These are phyloP conservation scores for Pleurotus citrinopileatus DNA, from an alignment of 768 basidiomycete genomes.

Conservation along the genomic window DNA sequence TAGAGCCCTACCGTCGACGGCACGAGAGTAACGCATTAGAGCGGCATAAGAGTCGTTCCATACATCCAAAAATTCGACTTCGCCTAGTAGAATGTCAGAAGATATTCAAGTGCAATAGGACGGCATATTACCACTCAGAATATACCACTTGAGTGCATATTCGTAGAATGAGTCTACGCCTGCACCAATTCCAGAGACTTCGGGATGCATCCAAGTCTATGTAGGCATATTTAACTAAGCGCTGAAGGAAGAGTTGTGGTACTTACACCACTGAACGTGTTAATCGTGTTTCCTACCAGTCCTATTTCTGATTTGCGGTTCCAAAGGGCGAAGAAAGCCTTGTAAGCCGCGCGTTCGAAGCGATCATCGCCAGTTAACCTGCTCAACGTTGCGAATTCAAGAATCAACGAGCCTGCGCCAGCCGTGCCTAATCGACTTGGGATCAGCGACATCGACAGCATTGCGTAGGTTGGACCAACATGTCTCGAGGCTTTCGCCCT, in stretches of 20 bases:
- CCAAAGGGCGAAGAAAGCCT: conserved; percentile 94
- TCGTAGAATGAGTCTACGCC: conserved; percentile 97
- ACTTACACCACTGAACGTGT: conserved; percentile 76
- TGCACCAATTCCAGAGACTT: conserved; percentile 82
- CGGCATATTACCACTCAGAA: conserved; percentile 67
- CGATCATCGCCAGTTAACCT: conserved; percentile 86
- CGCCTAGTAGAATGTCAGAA: conserved; percentile 41
- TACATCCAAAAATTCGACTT: conserved; percentile 76
- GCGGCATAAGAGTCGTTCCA: conserved; percentile 83
- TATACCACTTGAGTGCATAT: conserved; percentile 91
- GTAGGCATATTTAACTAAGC: not conserved
- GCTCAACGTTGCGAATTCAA: conserved; percentile 93
- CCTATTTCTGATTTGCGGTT: conserved; percentile 83
- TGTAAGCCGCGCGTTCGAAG: conserved; percentile 87
- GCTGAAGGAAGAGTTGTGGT: conserved; percentile 2
- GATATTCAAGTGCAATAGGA: not conserved
- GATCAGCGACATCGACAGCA: conserved; percentile 11
- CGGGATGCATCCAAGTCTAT: conserved; percentile 75
- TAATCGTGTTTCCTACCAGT: conserved; percentile 87
- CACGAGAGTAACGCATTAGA: conserved; percentile 82
- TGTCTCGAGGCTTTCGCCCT: conserved; percentile 78
- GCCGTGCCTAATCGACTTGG: conserved; percentile 62
- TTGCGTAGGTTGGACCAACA: too few species aligned
- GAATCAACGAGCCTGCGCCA: conserved; percentile 87
- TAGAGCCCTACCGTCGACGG: conserved; percentile 75